These are phyloP conservation scores for Metarhizium sp. DNA, from an alignment of 2,329 filamentous ascomycete species.

Conservation along the genomic window DNA sequence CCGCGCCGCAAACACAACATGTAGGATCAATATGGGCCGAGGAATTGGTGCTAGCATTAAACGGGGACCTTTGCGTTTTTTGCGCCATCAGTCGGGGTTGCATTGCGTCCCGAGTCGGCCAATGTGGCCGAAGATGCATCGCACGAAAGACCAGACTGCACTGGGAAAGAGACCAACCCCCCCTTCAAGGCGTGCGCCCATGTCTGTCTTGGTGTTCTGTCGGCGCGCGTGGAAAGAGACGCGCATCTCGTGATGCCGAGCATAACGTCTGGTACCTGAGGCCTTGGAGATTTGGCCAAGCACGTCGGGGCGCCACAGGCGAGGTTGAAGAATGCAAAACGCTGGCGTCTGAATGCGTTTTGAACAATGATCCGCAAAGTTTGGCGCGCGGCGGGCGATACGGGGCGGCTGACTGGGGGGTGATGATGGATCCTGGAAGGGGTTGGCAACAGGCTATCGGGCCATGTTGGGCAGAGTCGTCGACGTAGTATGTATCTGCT, in stretches of 20 bases:
- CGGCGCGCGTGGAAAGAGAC: neutral
- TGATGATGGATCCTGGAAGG: too few species aligned
- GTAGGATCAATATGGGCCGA: too few species aligned
- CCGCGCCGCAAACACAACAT: too few species aligned
- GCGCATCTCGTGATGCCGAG: neutral
- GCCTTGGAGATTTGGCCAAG: neutral
- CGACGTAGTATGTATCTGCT: too few species aligned
- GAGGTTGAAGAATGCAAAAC: neutral
- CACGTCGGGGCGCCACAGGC: neutral
- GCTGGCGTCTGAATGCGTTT: neutral
- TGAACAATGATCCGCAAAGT: neutral
- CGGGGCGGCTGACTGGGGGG: too few species aligned
- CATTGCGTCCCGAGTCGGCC: neutral
- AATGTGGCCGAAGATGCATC: neutral
- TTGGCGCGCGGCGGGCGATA: too few species aligned
- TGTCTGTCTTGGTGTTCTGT: neutral
- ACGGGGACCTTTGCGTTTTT: neutral
- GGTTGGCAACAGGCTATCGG: too few species aligned
- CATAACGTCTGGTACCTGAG: neutral
- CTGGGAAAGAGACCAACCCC: neutral
- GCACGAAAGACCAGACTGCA: neutral
- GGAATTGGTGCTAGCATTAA: too few species aligned
- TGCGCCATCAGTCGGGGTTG: neutral
- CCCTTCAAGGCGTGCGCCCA: neutral
- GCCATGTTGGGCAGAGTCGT: too few species aligned